phyloP scores from a whole-genome alignment of 2,329 filamentous ascomycete species.

The Cryphonectria japonica region DNA sequence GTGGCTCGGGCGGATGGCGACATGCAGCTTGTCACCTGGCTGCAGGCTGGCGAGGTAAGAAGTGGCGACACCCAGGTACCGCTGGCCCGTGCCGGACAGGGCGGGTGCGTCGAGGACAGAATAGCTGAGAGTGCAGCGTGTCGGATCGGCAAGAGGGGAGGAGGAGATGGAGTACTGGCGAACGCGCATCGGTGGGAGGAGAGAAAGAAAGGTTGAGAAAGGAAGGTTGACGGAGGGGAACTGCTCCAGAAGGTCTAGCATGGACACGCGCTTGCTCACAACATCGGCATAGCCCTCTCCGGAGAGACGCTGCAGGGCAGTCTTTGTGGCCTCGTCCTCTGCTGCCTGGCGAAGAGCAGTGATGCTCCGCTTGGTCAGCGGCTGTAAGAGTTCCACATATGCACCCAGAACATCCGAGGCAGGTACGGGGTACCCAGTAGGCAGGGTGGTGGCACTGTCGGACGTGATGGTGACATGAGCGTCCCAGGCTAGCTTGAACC shows the following conservation, averaged over 20 bases:
- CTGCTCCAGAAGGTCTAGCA: constrained; percentile 65
- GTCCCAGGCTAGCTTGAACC: constrained; percentile 71
- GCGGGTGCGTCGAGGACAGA: constrained; percentile 64
- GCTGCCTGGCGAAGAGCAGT: constrained; percentile 52
- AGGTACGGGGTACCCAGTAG: constrained; percentile 59
- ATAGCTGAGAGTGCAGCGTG: constrained; percentile 67
- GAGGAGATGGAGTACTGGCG: constrained; percentile 68
- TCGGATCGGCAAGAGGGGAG: constrained; percentile 63
- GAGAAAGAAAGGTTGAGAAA: constrained; percentile 62
- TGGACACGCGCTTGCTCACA: constrained; percentile 53
- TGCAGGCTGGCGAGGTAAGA: constrained; percentile 56
- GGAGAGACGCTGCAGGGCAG: constrained; percentile 43
- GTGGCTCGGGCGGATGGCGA: constrained; percentile 54
- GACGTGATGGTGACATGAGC: constrained; percentile 63
- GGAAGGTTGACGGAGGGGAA: constrained; percentile 57
- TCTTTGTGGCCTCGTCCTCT: constrained; percentile 47
- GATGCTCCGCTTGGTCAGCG: constrained; percentile 63
- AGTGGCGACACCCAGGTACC: constrained; percentile 60
- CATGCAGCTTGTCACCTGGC: constrained; percentile 47
- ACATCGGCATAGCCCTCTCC: constrained; percentile 46
- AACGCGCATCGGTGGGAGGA: constrained; percentile 64
- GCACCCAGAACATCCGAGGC: constrained; percentile 66
- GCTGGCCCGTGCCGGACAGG: constrained; percentile 49
- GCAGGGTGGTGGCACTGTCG: constrained; percentile 54
- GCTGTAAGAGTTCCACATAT: constrained; percentile 73